Percentiles rank a stretch among this genome's conserved stretches.
Evolutionary conservation across 164 flowering plant species (phyloP).

Genomic region (Taxillus chinensis): DNA sequence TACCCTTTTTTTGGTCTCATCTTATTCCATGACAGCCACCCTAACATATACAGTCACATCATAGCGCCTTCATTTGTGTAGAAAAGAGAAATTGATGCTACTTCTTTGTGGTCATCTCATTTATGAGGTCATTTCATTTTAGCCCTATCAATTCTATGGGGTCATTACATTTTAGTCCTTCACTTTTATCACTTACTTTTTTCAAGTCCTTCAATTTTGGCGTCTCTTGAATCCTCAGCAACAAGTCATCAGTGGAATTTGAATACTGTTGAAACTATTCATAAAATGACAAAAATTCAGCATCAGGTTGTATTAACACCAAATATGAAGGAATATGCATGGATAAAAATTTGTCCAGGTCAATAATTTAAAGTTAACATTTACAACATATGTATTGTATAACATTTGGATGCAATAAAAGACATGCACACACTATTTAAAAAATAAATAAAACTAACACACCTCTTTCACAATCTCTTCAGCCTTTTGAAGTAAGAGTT

Average conservation of each 20-base stretch:
- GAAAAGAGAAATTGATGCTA: no score
- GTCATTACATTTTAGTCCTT: no score
- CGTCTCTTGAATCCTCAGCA: conserved; percentile 10
- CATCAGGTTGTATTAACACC: not conserved
- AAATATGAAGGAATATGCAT: not conserved
- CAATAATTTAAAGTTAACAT: not conserved
- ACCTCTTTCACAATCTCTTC: conserved; percentile 57
- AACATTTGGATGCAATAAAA: not conserved
- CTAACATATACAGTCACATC: no score
- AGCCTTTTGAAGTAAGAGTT: conserved; percentile 27
- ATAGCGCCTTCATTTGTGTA: no score
- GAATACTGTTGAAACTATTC: conserved; percentile 23
- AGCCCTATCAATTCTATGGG: no score
- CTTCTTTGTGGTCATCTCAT: no score
- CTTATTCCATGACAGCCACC: no score
- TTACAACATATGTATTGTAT: not conserved
- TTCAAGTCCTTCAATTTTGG: not conserved
- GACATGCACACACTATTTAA: not conserved
- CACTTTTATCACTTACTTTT: no score
- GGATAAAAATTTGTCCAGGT: not conserved
- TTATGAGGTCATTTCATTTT: no score
- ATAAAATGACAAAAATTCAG: not conserved
- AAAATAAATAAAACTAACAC: not conserved
- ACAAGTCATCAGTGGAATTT: conserved; percentile 11
- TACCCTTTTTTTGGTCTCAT: no score